phyloP scores from a whole-genome alignment of 768 basidiomycete genomes.

The Kwoniella mangroviensis region DNA sequence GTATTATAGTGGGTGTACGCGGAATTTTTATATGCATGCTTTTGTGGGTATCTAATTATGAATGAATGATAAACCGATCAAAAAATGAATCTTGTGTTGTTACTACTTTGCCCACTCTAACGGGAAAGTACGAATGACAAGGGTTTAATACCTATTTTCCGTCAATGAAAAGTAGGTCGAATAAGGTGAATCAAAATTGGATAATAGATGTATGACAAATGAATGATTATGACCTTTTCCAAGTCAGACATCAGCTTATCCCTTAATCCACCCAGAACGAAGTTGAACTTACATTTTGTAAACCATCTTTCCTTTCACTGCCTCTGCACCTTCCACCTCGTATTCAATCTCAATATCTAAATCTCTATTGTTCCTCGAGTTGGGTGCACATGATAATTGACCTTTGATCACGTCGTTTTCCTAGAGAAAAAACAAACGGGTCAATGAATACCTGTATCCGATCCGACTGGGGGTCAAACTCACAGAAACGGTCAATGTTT shows the following conservation, averaged over 20 bases:
- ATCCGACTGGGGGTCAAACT: conserved; percentile 19
- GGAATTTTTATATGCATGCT: too few species aligned
- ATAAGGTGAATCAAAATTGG: neutral
- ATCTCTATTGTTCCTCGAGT: conserved; percentile 90
- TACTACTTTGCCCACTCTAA: too few species aligned
- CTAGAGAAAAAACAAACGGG: conserved; percentile 38
- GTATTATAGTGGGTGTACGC: too few species aligned
- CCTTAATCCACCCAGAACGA: neutral
- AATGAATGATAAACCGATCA: too few species aligned
- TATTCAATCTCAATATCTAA: conserved; percentile 87
- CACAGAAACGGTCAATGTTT: conserved; percentile 57
- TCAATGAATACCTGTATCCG: neutral
- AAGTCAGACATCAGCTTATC: conserved; percentile 45
- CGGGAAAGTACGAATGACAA: too few species aligned
- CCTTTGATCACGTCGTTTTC: conserved; percentile 77
- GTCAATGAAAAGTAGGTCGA: neutral
- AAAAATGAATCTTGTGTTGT: too few species aligned
- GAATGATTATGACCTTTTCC: conserved; percentile 42
- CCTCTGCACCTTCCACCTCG: conserved; percentile 60
- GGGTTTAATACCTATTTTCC: conserved; percentile 15
- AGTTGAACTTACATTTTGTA: conserved; percentile 59
- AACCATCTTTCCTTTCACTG: conserved; percentile 49
- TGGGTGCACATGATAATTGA: conserved; percentile 77
- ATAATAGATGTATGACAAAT: neutral
- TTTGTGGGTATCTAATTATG: too few species aligned